phyloP scores from a whole-genome alignment of 2,329 filamentous ascomycete genomes.

The Colletotrichum higginsianum region DNA sequence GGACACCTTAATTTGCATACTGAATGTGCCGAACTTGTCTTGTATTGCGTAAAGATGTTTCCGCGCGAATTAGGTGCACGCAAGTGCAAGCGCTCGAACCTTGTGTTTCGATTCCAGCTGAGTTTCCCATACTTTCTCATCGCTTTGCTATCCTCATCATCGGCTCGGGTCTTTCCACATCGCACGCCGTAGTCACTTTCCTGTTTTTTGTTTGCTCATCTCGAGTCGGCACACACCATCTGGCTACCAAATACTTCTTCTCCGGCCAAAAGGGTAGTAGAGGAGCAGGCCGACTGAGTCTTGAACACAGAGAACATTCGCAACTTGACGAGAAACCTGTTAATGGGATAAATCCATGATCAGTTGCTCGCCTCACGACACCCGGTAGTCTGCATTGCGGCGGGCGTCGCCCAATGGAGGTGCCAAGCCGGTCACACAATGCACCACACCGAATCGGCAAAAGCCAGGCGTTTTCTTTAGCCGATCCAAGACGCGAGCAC shows the following conservation, averaged over 20 bases:
- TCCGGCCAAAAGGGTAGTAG: too few relatives aligned
- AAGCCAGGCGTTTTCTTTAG: constrained; percentile 17
- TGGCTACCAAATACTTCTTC: too few relatives aligned
- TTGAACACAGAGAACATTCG: too few relatives aligned
- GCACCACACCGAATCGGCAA: constrained; percentile 19
- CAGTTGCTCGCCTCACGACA: constrained; percentile 13
- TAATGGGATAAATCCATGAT: constrained; percentile 13
- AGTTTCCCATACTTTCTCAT: constrained; percentile 1
- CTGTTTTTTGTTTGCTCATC: neutral
- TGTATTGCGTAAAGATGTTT: neutral
- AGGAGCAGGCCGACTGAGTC: too few relatives aligned
- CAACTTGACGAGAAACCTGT: constrained; percentile 6
- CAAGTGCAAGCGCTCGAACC: constrained; percentile 40
- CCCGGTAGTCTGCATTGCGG: constrained; percentile 16
- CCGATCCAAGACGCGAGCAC: constrained; percentile 11
- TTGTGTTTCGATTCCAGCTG: constrained; percentile 29
- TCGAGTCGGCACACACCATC: neutral
- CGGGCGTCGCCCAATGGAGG: constrained; percentile 8
- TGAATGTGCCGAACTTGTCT: neutral
- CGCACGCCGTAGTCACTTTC: constrained; percentile 4
- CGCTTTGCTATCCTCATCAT: neutral
- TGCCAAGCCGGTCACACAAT: constrained; percentile 25
- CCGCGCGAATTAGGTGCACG: constrained; percentile 8
- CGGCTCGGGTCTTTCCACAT: constrained; percentile 4
- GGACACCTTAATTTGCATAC: constrained; percentile 11